Evolutionary conservation across 2,329 filamentous ascomycete species (phyloP), one percentile per base, ranked within the genome.

Genomic region (Cladosporium sp.): DNA sequence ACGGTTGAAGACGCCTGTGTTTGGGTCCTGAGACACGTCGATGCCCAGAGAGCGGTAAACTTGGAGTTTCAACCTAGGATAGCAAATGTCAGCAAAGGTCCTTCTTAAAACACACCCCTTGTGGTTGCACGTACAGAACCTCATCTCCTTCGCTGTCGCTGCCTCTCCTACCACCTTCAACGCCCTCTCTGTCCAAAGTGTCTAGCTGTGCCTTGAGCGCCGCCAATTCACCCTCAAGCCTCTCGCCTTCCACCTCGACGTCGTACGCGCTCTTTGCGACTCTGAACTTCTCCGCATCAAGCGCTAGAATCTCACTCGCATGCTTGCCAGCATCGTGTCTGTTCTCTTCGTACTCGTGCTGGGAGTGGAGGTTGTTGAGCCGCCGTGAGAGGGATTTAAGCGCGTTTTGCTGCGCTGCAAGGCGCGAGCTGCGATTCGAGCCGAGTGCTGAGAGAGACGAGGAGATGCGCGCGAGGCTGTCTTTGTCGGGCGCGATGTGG

Each of bases 271-370:
- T 88, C 79, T 98, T 98, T n/a, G 94, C 94, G 65, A 92, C 89
- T 71, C 93, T 89, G 80, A 98, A 98, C 76, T 97, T 97, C 71
- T 93, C 89, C 1, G 92, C 96, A 79, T 98, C 94, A 67, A 97
- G 88, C 48, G 90, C 86, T 23, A 95, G 85, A 68, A 98, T 97
- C 75, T 91, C 88, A 39, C 88, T 88, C 6, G 93, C 92, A 80
- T 98, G 94, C 66, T 87, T 88, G 6, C 89, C 85, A 0, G 91
- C 87, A 69, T 92, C 91, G 81, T 96, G 92, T 3, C 89, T 82
- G 0, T 88, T 80, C 0, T 91, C 82, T 0, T 92, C 89, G 78
- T 96, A 92, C 63, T 86, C 84, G 80, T 96, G 89, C 75, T 95
- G 91, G 6, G 88, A 85, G 48, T 86, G 84, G 62, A 96, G 85